These are phyloP conservation scores for Ammopiptanthus mongolicus DNA, from an alignment of 306 rosid species.

Conservation along the genomic window DNA sequence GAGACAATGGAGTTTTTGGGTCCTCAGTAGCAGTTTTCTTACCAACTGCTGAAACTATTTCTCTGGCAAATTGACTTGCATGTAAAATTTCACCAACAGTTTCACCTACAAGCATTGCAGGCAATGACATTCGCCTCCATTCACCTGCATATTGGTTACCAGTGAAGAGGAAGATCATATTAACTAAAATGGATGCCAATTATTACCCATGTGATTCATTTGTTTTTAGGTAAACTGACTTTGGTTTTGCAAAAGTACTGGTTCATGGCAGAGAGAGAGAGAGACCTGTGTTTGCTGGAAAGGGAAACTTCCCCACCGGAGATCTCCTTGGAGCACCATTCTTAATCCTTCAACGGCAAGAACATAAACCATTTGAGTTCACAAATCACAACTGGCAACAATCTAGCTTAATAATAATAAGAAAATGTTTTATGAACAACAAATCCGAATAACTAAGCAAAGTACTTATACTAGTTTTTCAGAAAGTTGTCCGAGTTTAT, in stretches of 20 bases:
- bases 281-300: conserved; percentile 55
- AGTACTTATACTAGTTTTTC: too few species aligned
- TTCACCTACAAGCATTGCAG: conserved; percentile 93
- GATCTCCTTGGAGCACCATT: conserved; percentile 53
- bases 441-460: too few species aligned
- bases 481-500: too few species aligned
- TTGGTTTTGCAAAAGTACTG: background rate
- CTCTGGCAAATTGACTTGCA: conserved; percentile 79
- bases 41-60: conserved; percentile 52
- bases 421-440: too few species aligned
- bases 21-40: conserved; percentile 43
- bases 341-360: conserved; percentile 42
- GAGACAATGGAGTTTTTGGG: conserved; percentile 74
- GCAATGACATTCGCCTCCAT: conserved; percentile 84
- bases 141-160: conserved; percentile 43
- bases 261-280: conserved; percentile 1
- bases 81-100: conserved; percentile 86
- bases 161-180: background rate
- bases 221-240: background rate
- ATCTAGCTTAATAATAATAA: background rate
- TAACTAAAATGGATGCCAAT: background rate
- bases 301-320: conserved; percentile 78
- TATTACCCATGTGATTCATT: background rate
- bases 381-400: background rate
- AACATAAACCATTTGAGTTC: conserved; percentile 22